Percentiles rank a stretch among this genome's conserved stretches.
Evolutionary conservation across 768 basidiomycete species (phyloP).

Genomic region (Hemileccinum rubropunctum): DNA sequence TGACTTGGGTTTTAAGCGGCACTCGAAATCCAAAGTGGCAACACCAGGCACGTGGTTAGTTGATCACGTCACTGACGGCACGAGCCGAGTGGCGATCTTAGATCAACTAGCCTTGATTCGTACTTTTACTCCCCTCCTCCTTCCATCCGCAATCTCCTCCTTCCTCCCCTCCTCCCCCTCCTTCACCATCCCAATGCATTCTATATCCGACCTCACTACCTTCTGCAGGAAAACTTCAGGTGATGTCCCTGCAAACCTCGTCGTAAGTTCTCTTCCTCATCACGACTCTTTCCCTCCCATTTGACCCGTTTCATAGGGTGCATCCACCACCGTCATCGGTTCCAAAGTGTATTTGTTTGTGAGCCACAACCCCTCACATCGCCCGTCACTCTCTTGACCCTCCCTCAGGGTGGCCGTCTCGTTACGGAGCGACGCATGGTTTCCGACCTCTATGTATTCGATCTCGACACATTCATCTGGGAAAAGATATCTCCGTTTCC

Average conservation of each 20-base stretch:
- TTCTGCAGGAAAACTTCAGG: conserved; percentile 80
- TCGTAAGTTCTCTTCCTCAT: conserved; percentile 51
- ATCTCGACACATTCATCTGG: conserved; percentile 82
- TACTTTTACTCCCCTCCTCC: conserved; percentile 19
- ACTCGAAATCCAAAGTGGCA: conserved; percentile 7
- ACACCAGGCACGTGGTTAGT: conserved; percentile 15
- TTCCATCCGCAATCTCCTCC: conserved; percentile 13
- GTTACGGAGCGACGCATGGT: conserved; percentile 88
- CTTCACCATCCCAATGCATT: conserved; percentile 48
- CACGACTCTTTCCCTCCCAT: not conserved
- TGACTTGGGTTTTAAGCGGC: conserved; percentile 3
- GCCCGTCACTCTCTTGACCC: not conserved
- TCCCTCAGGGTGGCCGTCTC: conserved; percentile 73
- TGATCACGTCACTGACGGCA: conserved; percentile 21
- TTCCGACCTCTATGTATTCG: conserved; percentile 86
- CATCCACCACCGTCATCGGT: conserved; percentile 87
- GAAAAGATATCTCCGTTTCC: conserved; percentile 56
- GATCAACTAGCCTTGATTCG: conserved; percentile 18
- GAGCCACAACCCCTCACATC: conserved; percentile 25
- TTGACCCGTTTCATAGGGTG: conserved; percentile 53
- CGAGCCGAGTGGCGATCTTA: conserved; percentile 28
- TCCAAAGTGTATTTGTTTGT: conserved; percentile 90
- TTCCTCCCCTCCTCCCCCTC: conserved; percentile 5
- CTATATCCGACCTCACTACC: conserved; percentile 88
- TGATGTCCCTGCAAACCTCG: conserved; percentile 84